These are phyloP conservation scores for Nyctanthes arbortristis DNA, from an alignment of 257 asterid genomes.

Conservation along the genomic window DNA sequence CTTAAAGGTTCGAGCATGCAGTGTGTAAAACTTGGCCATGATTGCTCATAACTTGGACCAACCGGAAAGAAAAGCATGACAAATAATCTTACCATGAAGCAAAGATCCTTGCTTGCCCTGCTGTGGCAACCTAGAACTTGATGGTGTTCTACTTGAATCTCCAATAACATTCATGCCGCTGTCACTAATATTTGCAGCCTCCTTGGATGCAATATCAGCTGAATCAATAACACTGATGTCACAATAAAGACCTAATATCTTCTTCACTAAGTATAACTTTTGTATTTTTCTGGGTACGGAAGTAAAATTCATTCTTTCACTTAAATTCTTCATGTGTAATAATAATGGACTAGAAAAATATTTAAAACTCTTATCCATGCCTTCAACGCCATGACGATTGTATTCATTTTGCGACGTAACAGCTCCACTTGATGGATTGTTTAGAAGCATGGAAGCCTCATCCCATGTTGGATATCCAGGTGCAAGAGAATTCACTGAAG, in stretches of 20 bases:
- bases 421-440: conserved; percentile 48
- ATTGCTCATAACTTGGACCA: neutral
- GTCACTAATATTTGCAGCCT: conserved; percentile 46
- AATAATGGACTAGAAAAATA: conserved; percentile 12
- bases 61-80: conserved; percentile 14
- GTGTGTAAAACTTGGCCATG: neutral
- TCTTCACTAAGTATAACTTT: neutral
- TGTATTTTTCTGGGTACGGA: neutral
- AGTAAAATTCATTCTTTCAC: neutral
- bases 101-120: conserved; percentile 55
- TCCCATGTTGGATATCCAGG: conserved; percentile 72
- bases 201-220: conserved; percentile 77
- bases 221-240: conserved; percentile 56
- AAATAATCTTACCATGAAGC: conserved; percentile 50
- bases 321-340: conserved; percentile 1
- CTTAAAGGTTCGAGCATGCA: neutral
- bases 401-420: conserved; percentile 62
- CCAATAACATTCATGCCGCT: conserved; percentile 51
- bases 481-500: conserved; percentile 60
- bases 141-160: conserved; percentile 45
- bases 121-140: conserved; percentile 40
- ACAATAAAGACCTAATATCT: conserved; percentile 38
- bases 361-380: conserved; percentile 34
- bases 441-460: conserved; percentile 55
- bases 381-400: conserved; percentile 61